phyloP scores from a whole-genome alignment of 148 eudicot species.

The Diospyros kaki region DNA sequence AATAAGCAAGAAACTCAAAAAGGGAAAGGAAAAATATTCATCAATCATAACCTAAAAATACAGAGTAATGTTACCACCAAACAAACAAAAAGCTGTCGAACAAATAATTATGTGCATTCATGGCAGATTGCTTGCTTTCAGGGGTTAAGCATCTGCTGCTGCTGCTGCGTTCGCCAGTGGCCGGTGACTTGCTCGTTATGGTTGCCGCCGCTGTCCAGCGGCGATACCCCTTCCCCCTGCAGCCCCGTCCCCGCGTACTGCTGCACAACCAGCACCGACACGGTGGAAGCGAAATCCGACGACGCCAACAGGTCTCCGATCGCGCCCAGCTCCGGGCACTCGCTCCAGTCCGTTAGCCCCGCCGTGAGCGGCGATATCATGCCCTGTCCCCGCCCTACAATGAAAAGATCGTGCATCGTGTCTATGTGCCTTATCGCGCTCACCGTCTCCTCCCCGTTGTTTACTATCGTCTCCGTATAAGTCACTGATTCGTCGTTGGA shows the following conservation, averaged over 20 bases:
- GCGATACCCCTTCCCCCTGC: slow-evolving; percentile 18
- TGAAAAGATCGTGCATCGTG: slow-evolving; percentile 51
- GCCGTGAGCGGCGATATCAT: slow-evolving; percentile 67
- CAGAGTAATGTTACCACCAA: too few relatives aligned
- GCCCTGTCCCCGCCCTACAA: slow-evolving; percentile 84
- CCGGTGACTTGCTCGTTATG: too few relatives aligned
- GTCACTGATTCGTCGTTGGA: slow-evolving; percentile 35
- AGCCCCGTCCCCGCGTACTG: slow-evolving; percentile 48
- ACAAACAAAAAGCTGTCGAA: too few relatives aligned
- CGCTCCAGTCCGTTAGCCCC: slow-evolving; percentile 93
- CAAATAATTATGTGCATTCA: too few relatives aligned
- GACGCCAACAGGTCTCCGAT: slow-evolving; percentile 85
- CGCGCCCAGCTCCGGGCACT: slow-evolving; percentile 90
- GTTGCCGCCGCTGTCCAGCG: too few relatives aligned
- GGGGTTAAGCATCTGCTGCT: too few relatives aligned
- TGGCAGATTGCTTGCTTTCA: too few relatives aligned
- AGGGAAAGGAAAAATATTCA: too few relatives aligned
- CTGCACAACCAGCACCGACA: slow-evolving; percentile 66
- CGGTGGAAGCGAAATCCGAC: slow-evolving; percentile 62
- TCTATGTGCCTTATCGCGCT: slow-evolving; percentile 63
- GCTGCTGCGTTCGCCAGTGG: too few relatives aligned
- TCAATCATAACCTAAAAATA: too few relatives aligned
- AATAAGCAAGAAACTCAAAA: too few relatives aligned
- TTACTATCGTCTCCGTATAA: slow-evolving; percentile 44
- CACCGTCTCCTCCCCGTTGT: slow-evolving; percentile 75